phyloP scores from a whole-genome alignment of 164 flowering plant genomes.

The Euptelea pleiosperma region DNA sequence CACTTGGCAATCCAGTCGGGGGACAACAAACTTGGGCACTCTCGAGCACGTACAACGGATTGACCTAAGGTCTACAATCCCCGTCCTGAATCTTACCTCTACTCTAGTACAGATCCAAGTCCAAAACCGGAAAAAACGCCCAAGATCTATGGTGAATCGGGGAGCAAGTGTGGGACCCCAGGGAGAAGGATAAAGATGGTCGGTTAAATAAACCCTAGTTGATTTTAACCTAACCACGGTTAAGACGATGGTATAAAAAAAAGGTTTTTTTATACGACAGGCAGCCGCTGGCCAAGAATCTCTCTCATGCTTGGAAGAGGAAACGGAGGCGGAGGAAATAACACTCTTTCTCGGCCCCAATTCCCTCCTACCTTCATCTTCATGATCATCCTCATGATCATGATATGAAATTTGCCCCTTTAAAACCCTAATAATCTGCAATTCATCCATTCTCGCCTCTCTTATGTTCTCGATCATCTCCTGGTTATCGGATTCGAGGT shows the following conservation, averaged over 20 bases:
- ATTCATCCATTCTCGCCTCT: not conserved
- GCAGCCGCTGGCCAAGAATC: conserved; percentile 10
- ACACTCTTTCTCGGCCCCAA: conserved; percentile 13
- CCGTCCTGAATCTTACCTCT: too few species aligned
- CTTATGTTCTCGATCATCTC: not conserved
- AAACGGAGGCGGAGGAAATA: conserved; percentile 18
- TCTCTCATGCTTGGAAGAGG: conserved; percentile 1
- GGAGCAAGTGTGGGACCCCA: too few species aligned
- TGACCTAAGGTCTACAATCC: too few species aligned
- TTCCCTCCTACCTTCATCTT: not conserved
- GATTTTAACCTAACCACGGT: conserved; percentile 9
- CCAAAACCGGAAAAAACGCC: too few species aligned
- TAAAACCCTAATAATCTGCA: conserved; percentile 1
- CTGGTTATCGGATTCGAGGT: not conserved
- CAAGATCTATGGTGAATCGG: too few species aligned
- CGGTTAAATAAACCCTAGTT: conserved; percentile 1
- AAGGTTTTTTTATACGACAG: not conserved
- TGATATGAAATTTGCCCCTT: not conserved
- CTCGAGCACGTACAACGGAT: too few species aligned
- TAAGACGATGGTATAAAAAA: conserved; percentile 3
- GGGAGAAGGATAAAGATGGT: too few species aligned
- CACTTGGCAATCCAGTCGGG: too few species aligned
- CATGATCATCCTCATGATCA: not conserved
- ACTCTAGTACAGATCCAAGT: too few species aligned
- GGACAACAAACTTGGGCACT: too few species aligned